Evolutionary conservation across 805 yeast species (phyloP).

Genomic region (Sungouiozyma ichnusensis): DNA sequence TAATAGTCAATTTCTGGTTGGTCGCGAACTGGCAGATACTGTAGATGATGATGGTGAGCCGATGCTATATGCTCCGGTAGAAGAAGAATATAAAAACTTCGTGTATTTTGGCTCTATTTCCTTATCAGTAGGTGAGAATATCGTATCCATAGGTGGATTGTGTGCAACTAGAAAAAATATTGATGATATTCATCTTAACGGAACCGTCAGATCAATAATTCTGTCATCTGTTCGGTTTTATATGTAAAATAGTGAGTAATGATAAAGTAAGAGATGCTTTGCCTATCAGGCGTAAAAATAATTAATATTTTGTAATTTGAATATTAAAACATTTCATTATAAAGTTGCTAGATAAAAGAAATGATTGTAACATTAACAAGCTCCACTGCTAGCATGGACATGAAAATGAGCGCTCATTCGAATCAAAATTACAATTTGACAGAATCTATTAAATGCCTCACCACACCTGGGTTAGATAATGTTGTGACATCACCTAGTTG

Average conservation of each 20-base stretch:
- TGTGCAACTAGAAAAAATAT: constrained; percentile 9
- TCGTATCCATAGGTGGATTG: constrained; percentile 21
- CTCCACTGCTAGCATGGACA: no score
- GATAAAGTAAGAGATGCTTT: not conserved
- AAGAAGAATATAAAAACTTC: not conserved
- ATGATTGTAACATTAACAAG: no score
- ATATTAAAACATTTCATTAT: not conserved
- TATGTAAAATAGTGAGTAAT: not conserved
- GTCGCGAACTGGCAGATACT: not conserved
- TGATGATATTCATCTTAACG: constrained; percentile 15
- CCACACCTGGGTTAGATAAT: constrained; percentile 66
- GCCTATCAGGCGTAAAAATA: no score
- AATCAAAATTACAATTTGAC: constrained; percentile 27
- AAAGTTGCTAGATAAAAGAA: no score
- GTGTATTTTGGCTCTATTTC: constrained; percentile 3
- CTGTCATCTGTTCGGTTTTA: constrained; percentile 2
- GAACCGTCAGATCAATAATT: constrained; percentile 9
- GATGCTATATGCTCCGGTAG: not conserved
- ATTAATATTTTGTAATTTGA: not conserved
- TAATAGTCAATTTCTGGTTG: not conserved
- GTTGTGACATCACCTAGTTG: constrained; percentile 75
- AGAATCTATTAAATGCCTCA: constrained; percentile 50
- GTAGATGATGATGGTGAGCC: not conserved
- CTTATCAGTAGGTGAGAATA: constrained; percentile 8
- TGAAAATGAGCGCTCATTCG: not conserved